Base-by-base conservation (phyloP, 1,284 basidiomycete genomes). In the Ganoderma boninense region DNA sequence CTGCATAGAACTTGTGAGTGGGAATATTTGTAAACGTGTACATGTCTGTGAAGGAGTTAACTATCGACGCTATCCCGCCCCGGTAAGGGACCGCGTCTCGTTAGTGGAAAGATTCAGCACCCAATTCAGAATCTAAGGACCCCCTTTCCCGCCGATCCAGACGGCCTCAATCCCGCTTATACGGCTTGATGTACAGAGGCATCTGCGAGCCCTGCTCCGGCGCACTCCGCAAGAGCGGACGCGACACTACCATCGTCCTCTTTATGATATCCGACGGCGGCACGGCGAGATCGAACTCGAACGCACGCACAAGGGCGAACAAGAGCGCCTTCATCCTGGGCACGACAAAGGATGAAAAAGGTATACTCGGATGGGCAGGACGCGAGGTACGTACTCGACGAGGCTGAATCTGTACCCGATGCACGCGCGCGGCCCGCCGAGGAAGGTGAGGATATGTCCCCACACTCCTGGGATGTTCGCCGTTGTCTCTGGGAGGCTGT, bases 381-480 rank as follows among this genome's bases (percentile, higher is more conserved):
- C 20, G 35, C 7, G 26, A 57, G 14, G 52, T 6, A 78, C 83
- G 68, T 73, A 89, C 88, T 94, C 92, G 29, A 88, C 83, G 26
- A 94, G 74, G 1, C 91, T 85, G 75, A 94, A 93, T 4, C 90
- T 86, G 77, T 90, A 93, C 0, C 92, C 92, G 57, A 92, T 91
- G 74, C 90, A 92, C 0, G 88, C 84, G 35, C 85, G 84, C 7
- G 89, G 85, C 0, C 90, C 90, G 23, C 87, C 87, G 2, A 89
- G 74, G 83, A 93, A 93, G 0, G 87, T 86, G 57, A 92, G 79
- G 75, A 88, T 67, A 71, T 91, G 86, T 16, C 86, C 82, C 86
- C 85, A 90, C 0, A 91, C 80, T 0, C 90, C 87, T 0, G 91
- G 90, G n/a, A 92, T 83, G 0, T 76, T 77, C 11, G 78, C 77